Percentiles rank a stretch among this genome's conserved stretches.
These are phyloP conservation scores for Rosa persica DNA, from an alignment of 306 rosid genomes.

Conservation along the genomic window DNA sequence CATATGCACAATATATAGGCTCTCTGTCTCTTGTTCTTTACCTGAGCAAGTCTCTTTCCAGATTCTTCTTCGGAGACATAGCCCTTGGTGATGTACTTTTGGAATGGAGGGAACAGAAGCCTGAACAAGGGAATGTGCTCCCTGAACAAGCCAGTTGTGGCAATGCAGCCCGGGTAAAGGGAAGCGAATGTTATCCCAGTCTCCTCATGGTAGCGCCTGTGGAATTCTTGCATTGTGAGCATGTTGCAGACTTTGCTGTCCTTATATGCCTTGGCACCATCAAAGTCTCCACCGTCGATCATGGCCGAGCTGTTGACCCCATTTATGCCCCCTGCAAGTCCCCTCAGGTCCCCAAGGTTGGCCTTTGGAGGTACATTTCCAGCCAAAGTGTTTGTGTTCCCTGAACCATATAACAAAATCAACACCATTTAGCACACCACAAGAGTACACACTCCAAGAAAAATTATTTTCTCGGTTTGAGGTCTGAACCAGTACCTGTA, in stretches of 20 bases:
- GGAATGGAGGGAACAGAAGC: conserved; percentile 92
- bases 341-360: conserved; percentile 95
- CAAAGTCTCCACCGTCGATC: conserved; percentile 94
- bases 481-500: conserved; percentile 51
- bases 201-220: conserved; percentile 80
- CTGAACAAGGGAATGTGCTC: conserved; percentile 97
- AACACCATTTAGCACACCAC: conserved; percentile 19
- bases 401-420: conserved; percentile 41
- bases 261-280: conserved; percentile 99
- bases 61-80: conserved; percentile 95
- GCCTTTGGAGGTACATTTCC: conserved; percentile 99
- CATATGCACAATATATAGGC: background rate
- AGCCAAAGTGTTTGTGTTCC: conserved; percentile 97
- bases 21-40: conserved; percentile 16
- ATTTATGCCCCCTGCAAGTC: conserved; percentile 78
- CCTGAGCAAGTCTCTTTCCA: conserved; percentile 99
- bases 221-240: conserved; percentile 97
- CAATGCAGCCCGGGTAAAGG: conserved; percentile 97
- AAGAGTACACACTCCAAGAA: background rate
- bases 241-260: conserved; percentile 99
- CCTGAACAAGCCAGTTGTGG: conserved; percentile 94
- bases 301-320: conserved; percentile 86
- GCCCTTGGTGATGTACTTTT: conserved; percentile 94
- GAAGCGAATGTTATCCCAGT: conserved; percentile 90
- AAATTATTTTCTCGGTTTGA: background rate